phyloP scores from a whole-genome alignment of 139 green algal genomes.

The Chlorella sp. region DNA sequence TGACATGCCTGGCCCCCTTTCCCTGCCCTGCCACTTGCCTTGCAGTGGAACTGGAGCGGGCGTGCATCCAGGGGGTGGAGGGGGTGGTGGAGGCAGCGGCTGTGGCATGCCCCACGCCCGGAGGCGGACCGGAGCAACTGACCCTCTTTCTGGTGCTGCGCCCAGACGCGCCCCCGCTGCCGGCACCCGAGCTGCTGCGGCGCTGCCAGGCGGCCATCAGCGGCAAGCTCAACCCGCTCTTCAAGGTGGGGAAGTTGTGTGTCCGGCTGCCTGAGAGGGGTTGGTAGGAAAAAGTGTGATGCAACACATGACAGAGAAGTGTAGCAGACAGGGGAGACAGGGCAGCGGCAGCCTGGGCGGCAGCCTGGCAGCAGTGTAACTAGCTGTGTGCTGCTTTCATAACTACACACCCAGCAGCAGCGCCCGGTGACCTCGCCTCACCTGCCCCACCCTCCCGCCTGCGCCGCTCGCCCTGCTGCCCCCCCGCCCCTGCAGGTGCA shows the following conservation, averaged over 20 bases:
- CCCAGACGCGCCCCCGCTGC: not conserved
- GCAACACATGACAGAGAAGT: no score
- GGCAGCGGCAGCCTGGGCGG: no score
- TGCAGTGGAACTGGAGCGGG: slow-evolving; percentile 87
- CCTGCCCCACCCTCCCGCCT: no score
- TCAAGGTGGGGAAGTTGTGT: slow-evolving; percentile 71
- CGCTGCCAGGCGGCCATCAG: slow-evolving; percentile 74
- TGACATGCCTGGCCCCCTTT: not conserved
- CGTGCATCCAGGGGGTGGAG: slow-evolving; percentile 57
- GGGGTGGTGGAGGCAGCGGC: slow-evolving; percentile 77
- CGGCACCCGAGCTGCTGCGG: slow-evolving; percentile 27
- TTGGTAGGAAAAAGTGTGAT: no score
- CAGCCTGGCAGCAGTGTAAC: not conserved
- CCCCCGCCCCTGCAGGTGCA: not conserved
- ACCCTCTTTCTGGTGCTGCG: slow-evolving; percentile 82
- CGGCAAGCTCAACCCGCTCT: slow-evolving; percentile 90
- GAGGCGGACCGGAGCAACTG: slow-evolving; percentile 88
- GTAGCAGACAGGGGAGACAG: no score
- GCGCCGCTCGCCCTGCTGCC: not conserved
- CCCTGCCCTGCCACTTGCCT: no score
- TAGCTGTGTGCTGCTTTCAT: not conserved
- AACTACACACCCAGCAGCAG: not conserved
- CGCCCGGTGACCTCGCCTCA: no score
- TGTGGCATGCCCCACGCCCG: slow-evolving; percentile 73
- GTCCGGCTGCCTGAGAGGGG: no score